Percentiles rank a stretch among this genome's conserved stretches.
Conservation (phyloP, 2,329 filamentous ascomycete genomes). For the Ophidiomyces ophidiicola region DNA sequence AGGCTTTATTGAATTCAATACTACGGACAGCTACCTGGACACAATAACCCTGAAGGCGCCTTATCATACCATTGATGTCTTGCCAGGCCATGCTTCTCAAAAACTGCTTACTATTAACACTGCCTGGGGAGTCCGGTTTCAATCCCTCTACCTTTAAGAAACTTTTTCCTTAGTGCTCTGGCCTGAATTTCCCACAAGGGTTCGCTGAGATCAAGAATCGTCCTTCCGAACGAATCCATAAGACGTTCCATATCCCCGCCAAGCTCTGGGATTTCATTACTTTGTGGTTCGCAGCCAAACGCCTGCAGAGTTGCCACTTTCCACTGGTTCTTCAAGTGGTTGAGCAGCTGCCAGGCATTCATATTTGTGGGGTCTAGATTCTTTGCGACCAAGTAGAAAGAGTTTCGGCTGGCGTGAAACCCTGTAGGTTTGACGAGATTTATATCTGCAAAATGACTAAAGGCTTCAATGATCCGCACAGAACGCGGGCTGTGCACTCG, state of each 20-base stretch:
- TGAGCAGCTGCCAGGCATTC: background rate
- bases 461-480: no score
- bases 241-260: background rate
- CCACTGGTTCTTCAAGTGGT: background rate
- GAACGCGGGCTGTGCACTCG: slow-evolving; percentile 35
- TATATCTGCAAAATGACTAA: no score
- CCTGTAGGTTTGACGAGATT: no score
- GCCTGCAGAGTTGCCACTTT: background rate
- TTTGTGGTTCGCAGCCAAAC: slow-evolving; percentile 1
- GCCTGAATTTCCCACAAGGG: background rate
- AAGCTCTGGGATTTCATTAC: background rate
- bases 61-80: no score
- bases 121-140: no score
- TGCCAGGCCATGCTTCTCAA: no score
- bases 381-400: no score
- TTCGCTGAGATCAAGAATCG: background rate
- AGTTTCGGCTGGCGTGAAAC: no score
- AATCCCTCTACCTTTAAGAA: background rate
- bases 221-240: slow-evolving; percentile 1
- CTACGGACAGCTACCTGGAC: no score
- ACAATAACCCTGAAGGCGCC: no score
- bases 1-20: no score
- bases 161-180: slow-evolving; percentile 1
- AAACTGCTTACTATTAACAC: no score
- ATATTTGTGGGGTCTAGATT: slow-evolving; percentile 2